These are phyloP conservation scores for Hyaloscypha variabilis DNA, from an alignment of 495 filamentous ascomycete species.

Conservation along the genomic window DNA sequence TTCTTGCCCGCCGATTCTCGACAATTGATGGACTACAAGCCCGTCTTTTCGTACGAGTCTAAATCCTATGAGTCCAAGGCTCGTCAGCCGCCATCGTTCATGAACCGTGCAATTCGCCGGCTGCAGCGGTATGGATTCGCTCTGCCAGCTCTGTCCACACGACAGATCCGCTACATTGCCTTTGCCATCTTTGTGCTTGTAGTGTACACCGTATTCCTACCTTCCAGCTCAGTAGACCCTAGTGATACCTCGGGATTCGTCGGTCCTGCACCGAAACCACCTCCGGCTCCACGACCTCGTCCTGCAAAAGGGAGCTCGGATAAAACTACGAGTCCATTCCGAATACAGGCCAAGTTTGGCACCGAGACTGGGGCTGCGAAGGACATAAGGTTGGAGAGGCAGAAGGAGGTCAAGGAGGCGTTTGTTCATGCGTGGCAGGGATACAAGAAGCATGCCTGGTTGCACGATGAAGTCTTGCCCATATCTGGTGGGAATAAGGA, in stretches of 20 bases:
- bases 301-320: background rate
- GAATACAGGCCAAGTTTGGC: slow-evolving; percentile 1
- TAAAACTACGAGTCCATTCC: background rate
- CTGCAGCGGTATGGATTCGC: background rate
- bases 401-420: slow-evolving; percentile 70
- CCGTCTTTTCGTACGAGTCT: background rate
- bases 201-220: background rate
- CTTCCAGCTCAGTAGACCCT: background rate
- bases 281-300: background rate
- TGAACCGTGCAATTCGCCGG: background rate
- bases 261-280: background rate
- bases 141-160: background rate
- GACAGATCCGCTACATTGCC: background rate
- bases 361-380: slow-evolving; percentile 58
- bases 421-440: slow-evolving; percentile 80
- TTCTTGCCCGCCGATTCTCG: background rate
- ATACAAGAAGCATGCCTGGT: slow-evolving; percentile 80
- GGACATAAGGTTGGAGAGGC: slow-evolving; percentile 60
- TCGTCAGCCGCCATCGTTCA: background rate
- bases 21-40: background rate
- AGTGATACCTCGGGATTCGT: background rate
- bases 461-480: slow-evolving; percentile 79
- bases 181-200: background rate
- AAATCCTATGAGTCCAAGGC: background rate
- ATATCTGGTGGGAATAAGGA: slow-evolving; percentile 59